Base-by-base conservation (phyloP, 495 filamentous ascomycete species). In the Coniosporium apollinis region DNA sequence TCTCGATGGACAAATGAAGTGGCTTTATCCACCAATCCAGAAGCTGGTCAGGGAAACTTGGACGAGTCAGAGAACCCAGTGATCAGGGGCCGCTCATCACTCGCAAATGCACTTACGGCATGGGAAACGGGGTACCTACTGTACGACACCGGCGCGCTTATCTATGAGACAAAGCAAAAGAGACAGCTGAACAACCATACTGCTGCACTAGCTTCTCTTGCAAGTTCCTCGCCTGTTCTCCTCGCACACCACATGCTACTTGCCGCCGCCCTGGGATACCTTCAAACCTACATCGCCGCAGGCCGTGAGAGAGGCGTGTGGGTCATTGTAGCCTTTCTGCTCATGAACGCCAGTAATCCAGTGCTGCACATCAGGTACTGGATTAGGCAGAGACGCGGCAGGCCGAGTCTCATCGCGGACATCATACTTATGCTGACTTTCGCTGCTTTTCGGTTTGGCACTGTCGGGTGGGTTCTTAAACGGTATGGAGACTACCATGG, bases 41-140 rank as follows among this genome's bases (percentile, higher is more conserved):
- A 29, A 17, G n/a, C 7, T n/a, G n/a, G n/a, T n/a, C n/a, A n/a
- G n/a, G n/a, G n/a, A n/a, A n/a, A n/a, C 7, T 36, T 43, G 15
- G 14, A 43, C 41, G 36, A 43, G 29, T 19, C 16, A 20, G 11
- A 24, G 8, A 44, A 52, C 10, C 49, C 51, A 3, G 15, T 47
- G 15, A 42, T 55, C 28, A 28, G 14, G 5, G 29, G 29, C 1
- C 39, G 42, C 20, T 53, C 50, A 16, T 16, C 15, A 1, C 33
- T 50, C 26, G 50, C 35, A 2, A 55, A 55, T 21, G 18, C 20
- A 3, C 25, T 55, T 19, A 49, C 50, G 5, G 47, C 52, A 3
- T 19, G 42, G 24, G 52, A 55, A 28, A 30, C 42, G 2, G 52
- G 50, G 1, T 55, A 51, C 21, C 43, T 55, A 2, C 10, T 53